Evolutionary conservation across 768 basidiomycete genomes (phyloP), one percentile per base, ranked within the genome.

Genomic region (Kwoniella europaea): DNA sequence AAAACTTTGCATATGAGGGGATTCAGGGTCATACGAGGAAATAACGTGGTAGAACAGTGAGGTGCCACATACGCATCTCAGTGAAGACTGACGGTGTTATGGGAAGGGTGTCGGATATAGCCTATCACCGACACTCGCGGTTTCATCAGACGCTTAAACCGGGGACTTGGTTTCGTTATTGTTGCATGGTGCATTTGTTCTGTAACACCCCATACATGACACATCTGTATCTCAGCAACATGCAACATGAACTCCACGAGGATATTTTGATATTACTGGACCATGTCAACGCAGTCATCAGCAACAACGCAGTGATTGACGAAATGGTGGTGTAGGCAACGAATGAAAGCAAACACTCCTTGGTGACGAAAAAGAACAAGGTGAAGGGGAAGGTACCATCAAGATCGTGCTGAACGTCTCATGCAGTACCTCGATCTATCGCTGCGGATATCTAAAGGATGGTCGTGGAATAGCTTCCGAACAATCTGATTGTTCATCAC

Each of bases 101-200:
- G 35, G 35, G 35, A 35, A 35, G 5, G 2, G 3, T 18, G 68
- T 70, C 68, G 68, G 68, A 42, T 4, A 44, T 70, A 60, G 3
- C 41, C 46, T 72, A 72, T 62, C 71, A 46, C 71, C 71, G 71
- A 71, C 10, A 56, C 4, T 16, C 4, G 16, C 69, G 69, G 43
- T 58, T 0, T 9, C 18, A 4, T 4, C 2, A 55, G 10, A 55
- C 10, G 18, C 46, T 50, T 50, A 18, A 50, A 50, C 46, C 46
- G 46, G 13, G 18, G 46, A 2, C 46, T 46, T 46, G 46, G 12
- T 18, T 46, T 46, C 13, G 46, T 13, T 4, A 29, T 29, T 2
- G 29, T 46, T 46, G 46, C 46, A 50, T 50, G 46, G 13, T 50
- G 35, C 35, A 35, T 35, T 6, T 35, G 35, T 1, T 35, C 35